These are phyloP conservation scores for Phytophthora uliginosa DNA, from an alignment of 352 stramenopile species.

Conservation along the genomic window DNA sequence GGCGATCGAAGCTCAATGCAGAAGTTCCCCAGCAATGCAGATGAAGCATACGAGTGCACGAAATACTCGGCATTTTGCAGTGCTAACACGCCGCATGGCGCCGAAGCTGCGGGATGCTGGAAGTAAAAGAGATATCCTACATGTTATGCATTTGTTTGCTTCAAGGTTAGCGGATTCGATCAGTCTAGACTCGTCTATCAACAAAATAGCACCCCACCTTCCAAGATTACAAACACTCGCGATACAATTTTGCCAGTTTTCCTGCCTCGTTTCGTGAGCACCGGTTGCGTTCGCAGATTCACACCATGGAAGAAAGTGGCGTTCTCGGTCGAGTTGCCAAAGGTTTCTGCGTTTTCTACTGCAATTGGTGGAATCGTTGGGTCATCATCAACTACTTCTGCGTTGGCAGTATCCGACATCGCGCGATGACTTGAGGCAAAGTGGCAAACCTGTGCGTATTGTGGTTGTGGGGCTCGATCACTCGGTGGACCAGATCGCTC, in stretches of 20 bases:
- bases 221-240: constrained; percentile 81
- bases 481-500: constrained; percentile 2
- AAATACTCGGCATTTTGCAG: constrained; percentile 76
- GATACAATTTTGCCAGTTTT: constrained; percentile 76
- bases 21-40: constrained; percentile 69
- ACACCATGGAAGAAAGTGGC: constrained; percentile 66
- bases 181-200: neutral
- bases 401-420: constrained; percentile 21
- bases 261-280: constrained; percentile 78
- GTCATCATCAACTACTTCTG: constrained; percentile 3
- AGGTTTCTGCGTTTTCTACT: constrained; percentile 17
- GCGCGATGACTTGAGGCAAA: constrained; percentile 2
- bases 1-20: constrained; percentile 80
- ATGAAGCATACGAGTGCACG: constrained; percentile 79
- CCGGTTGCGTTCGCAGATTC: constrained; percentile 72
- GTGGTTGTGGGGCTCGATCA: neutral
- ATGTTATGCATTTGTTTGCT: neutral
- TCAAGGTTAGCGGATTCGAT: constrained; percentile 5
- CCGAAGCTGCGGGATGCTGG: constrained; percentile 50
- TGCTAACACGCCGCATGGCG: constrained; percentile 72
- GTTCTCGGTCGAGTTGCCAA: constrained; percentile 10
- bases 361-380: neutral
- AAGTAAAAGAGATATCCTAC: constrained; percentile 89
- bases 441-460: neutral
- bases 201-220: constrained; percentile 45